phyloP scores from a whole-genome alignment of 1,139 yeast genomes.

The Blastobotrys buckinghamii region DNA sequence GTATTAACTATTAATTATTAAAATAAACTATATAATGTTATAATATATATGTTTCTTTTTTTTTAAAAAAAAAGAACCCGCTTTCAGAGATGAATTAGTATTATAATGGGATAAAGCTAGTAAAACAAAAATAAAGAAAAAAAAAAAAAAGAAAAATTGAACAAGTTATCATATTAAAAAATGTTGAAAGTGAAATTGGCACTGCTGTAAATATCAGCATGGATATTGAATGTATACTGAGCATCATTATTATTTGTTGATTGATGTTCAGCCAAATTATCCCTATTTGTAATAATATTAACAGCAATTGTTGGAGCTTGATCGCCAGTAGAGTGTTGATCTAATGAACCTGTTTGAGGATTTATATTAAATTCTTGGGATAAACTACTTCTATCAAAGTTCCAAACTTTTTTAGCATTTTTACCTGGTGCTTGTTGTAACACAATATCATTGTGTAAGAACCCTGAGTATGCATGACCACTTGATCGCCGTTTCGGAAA shows the following conservation, averaged over 20 bases:
- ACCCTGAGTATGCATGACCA: not conserved
- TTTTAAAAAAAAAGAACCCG: too few species aligned
- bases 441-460: not conserved
- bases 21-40: too few species aligned
- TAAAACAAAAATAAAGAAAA: too few species aligned
- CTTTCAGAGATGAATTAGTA: too few species aligned
- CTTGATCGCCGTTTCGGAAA: not conserved
- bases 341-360: not conserved
- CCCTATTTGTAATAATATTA: not conserved
- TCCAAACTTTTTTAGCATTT: not conserved
- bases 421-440: conserved; percentile 2
- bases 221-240: conserved; percentile 3
- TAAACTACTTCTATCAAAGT: not conserved
- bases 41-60: too few species aligned
- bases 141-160: too few species aligned
- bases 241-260: not conserved
- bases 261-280: not conserved
- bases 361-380: not conserved
- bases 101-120: too few species aligned
- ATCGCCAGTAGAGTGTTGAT: not conserved
- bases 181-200: conserved; percentile 2
- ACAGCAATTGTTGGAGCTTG: conserved; percentile 1
- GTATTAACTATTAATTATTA: too few species aligned
- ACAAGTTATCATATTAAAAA: too few species aligned
- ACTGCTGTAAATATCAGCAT: not conserved